These are phyloP conservation scores for Trichoderma endophyticum DNA, from an alignment of 2,329 filamentous ascomycete species.

Conservation along the genomic window DNA sequence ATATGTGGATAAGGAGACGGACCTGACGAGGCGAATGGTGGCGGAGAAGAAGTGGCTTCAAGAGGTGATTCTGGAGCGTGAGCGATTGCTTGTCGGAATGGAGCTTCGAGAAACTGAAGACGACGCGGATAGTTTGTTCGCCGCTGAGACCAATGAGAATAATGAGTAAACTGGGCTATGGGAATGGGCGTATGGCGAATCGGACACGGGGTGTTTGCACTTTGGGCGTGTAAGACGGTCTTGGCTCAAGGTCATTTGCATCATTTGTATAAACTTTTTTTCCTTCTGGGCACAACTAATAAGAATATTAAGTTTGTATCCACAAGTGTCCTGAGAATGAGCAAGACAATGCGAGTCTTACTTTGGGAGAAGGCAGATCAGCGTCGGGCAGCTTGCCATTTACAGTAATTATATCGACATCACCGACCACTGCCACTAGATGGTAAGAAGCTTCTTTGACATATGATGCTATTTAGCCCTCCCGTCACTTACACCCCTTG, in stretches of 20 bases:
- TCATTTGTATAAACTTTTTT: too few relatives aligned
- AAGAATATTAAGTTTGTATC: not conserved
- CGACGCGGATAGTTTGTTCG: constrained; percentile 35
- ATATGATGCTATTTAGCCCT: not conserved
- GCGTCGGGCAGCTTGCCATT: not conserved
- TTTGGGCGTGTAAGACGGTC: not conserved
- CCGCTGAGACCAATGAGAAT: constrained; percentile 17
- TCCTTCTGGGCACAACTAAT: not conserved
- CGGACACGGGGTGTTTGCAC: not conserved
- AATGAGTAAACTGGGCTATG: not conserved
- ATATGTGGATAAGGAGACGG: constrained; percentile 30
- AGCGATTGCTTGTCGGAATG: constrained; percentile 40
- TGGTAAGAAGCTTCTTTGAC: not conserved
- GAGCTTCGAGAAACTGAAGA: constrained; percentile 44
- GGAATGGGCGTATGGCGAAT: not conserved
- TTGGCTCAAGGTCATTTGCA: not conserved
- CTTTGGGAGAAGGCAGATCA: not conserved
- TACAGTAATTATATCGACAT: not conserved
- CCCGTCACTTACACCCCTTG: not conserved
- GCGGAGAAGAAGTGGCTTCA: constrained; percentile 49
- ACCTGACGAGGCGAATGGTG: constrained; percentile 32
- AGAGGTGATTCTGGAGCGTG: constrained; percentile 44
- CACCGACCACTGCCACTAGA: not conserved
- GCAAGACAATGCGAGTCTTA: not conserved
- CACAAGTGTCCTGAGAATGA: not conserved